phyloP scores from a whole-genome alignment of 306 rosid genomes.

The Comarum palustre region DNA sequence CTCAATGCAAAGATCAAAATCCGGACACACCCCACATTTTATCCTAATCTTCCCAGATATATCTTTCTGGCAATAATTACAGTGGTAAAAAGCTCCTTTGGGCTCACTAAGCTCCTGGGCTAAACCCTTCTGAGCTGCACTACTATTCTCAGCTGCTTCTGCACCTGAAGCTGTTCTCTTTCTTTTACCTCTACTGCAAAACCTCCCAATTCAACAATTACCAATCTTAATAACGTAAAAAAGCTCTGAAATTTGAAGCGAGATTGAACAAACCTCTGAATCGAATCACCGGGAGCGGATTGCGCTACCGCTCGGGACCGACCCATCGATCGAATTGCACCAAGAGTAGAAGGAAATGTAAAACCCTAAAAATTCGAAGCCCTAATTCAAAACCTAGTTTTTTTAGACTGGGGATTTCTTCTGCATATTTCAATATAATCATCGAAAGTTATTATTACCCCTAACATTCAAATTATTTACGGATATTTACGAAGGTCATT shows the following conservation, averaged over 20 bases:
- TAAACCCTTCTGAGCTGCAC: conserved; percentile 15
- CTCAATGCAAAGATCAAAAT: conserved; percentile 54
- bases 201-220: no score
- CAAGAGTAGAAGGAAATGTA: background rate
- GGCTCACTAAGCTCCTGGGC: conserved; percentile 34
- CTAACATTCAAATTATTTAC: no score
- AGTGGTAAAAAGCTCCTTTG: conserved; percentile 47
- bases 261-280: conserved; percentile 31
- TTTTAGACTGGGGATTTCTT: no score
- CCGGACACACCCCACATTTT: conserved; percentile 48
- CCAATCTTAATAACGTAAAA: background rate
- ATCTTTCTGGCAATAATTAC: conserved; percentile 57
- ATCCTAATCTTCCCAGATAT: conserved; percentile 43
- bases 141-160: no score
- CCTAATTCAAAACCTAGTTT: no score
- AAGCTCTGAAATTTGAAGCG: background rate
- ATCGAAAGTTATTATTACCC: no score
- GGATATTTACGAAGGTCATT: no score
- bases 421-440: no score
- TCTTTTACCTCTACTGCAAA: conserved; percentile 54
- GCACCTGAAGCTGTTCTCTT: conserved; percentile 43
- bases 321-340: conserved; percentile 35
- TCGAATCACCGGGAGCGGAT: conserved; percentile 29
- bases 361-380: background rate
- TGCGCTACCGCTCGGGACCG: conserved; percentile 47